Percentiles rank a stretch among this genome's conserved stretches.
These are phyloP conservation scores for Oryza coarctata DNA, from an alignment of 176 grass and related monocot genomes.

Conservation along the genomic window DNA sequence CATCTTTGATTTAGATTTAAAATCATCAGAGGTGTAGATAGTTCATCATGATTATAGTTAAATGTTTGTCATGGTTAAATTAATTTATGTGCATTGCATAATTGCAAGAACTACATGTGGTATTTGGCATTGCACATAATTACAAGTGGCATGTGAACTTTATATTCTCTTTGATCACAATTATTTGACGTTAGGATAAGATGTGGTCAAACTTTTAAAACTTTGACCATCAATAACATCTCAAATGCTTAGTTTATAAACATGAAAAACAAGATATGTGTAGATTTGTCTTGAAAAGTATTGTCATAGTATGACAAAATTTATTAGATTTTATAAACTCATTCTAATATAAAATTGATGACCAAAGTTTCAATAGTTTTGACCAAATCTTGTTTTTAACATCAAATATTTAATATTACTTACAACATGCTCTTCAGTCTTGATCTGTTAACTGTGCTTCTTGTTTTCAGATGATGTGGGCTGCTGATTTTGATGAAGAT, in stretches of 20 bases:
- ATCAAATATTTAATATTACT: background rate
- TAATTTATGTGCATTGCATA: constrained; percentile 20
- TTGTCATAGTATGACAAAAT: no score
- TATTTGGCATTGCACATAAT: constrained; percentile 13
- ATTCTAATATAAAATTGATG: no score
- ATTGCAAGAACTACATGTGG: background rate
- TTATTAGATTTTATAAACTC: no score
- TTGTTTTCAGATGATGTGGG: constrained; percentile 96
- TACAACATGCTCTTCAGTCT: constrained; percentile 9
- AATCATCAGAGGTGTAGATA: background rate
- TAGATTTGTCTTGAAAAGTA: no score
- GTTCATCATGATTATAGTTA: background rate
- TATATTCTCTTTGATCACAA: background rate
- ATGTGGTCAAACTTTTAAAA: no score
- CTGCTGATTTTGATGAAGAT: constrained; percentile 98
- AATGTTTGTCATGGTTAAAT: constrained; percentile 4
- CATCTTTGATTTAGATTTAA: constrained; percentile 14
- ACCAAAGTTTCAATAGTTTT: no score
- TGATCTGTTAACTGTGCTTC: constrained; percentile 18
- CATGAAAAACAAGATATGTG: no score
- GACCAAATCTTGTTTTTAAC: no score
- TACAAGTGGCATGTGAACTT: background rate
- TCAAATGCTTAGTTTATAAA: no score
- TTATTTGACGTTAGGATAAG: no score
- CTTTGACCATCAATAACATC: no score